Evolutionary conservation across 805 yeast species (phyloP).

Genomic region (Wickerhamomyces subpelliculosus): DNA sequence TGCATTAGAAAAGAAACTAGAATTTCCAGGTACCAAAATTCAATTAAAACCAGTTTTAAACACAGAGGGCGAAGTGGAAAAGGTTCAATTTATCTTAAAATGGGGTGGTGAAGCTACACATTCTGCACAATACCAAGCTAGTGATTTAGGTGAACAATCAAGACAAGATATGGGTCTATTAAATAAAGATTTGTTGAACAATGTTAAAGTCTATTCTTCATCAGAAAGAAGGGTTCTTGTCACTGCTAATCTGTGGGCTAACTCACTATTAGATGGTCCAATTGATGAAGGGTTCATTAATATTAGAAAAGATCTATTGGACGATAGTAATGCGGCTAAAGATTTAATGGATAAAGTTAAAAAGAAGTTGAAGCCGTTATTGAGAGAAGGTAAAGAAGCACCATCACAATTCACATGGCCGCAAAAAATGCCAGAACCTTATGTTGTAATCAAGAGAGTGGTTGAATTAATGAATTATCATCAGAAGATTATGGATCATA

Average conservation of each 20-base stretch:
- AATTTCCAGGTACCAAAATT: conserved; percentile 92
- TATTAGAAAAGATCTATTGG: conserved; percentile 84
- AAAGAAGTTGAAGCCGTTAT: conserved; percentile 87
- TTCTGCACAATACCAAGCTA: conserved; percentile 90
- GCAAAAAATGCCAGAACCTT: conserved; percentile 95
- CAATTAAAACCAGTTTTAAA: conserved; percentile 86
- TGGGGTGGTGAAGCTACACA: conserved; percentile 99
- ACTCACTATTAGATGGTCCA: conserved; percentile 55
- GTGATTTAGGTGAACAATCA: conserved; percentile 92
- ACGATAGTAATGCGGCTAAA: conserved; percentile 97
- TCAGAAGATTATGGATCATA: conserved; percentile 72
- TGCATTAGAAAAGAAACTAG: conserved; percentile 83
- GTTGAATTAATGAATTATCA: conserved; percentile 95
- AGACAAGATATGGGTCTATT: conserved; percentile 85
- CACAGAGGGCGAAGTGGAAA: conserved; percentile 69
- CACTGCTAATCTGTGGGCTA: conserved; percentile 82
- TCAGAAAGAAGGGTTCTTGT: conserved; percentile 94
- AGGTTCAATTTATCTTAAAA: conserved; percentile 90
- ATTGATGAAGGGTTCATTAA: conserved; percentile 73
- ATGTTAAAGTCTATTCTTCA: conserved; percentile 82
- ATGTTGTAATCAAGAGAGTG: conserved; percentile 85
- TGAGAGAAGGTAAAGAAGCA: conserved; percentile 93
- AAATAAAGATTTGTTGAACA: conserved; percentile 77
- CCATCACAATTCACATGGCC: conserved; percentile 99
- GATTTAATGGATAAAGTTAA: conserved; percentile 97